Evolutionary conservation across 345 rosid genomes (phyloP), one percentile per base, ranked within the genome.

Genomic region (Moricandia arvensis): DNA sequence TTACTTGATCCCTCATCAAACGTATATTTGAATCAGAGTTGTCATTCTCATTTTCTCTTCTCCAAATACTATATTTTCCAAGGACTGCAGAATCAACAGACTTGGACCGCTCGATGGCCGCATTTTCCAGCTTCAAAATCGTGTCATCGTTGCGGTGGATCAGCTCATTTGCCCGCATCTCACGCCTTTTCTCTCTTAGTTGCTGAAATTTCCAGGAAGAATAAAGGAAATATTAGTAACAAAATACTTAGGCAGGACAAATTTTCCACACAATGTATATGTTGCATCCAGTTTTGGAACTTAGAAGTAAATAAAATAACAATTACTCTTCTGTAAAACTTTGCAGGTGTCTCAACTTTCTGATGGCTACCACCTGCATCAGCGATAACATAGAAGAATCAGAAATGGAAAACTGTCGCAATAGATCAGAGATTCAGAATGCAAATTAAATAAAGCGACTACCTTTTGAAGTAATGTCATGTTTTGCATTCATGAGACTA

Each of bases 41-140:
- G 74, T 91, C 98, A 33, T 86, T 96, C 81, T 93, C 99, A 49
- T 82, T 87, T 73, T 96, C 99, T 80, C 78, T 89, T 80, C 98
- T 88, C 99, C 99, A 96, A 74, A 93, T 84, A 82, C 84, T 96
- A 80, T 93, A 96, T 81, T 93, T 96, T 10, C 99, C 99, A 69
- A 96, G 83, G 78, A 93, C 90, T 10, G 98, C 93, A 49, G 97
- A 89, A 65, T 96, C 99, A 74, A 96, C 99, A 38, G 94, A 88
- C 76, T 93, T 93, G 30, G 99, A 91, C 26, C 90, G 93, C 76
- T 96, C 97, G 71, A 93, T 88, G 73, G 98, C 98, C 6, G 98
- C 90, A 82, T 87, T 96, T 82, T 96, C 99, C 55, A 96, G 89
- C 80, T 88, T 96, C 49, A 91, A 77, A 73, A 79, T 64, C 9